These are phyloP conservation scores for Lagenaria siceraria DNA, from an alignment of 306 rosid genomes.

Conservation along the genomic window DNA sequence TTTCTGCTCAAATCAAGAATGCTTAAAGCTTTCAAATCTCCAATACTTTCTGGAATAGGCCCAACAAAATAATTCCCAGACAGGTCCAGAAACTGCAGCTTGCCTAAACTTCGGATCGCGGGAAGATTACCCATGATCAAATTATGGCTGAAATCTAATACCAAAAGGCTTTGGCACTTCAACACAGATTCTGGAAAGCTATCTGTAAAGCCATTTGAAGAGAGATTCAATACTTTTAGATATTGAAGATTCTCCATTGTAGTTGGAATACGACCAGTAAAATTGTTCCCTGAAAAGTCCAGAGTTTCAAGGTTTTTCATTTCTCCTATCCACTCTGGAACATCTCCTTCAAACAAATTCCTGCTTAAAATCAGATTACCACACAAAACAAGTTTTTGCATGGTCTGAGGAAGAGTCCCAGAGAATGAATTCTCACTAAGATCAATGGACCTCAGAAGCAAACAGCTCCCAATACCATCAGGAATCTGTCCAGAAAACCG, in stretches of 20 bases:
- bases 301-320: constrained; percentile 40
- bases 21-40: constrained; percentile 37
- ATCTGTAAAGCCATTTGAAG: constrained; percentile 56
- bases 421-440: constrained; percentile 44
- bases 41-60: constrained; percentile 44
- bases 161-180: constrained; percentile 46
- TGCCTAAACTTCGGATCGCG: constrained; percentile 33
- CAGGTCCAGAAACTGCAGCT: constrained; percentile 49
- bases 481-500: constrained; percentile 61
- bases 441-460: constrained; percentile 50
- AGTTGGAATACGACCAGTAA: constrained; percentile 38
- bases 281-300: constrained; percentile 53
- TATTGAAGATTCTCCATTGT: constrained; percentile 41
- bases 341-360: constrained; percentile 32
- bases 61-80: constrained; percentile 56
- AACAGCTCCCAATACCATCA: constrained; percentile 52
- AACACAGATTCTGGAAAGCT: constrained; percentile 61
- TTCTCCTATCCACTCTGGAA: constrained; percentile 65
- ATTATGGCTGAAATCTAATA: constrained; percentile 51
- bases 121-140: constrained; percentile 24
- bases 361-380: constrained; percentile 27
- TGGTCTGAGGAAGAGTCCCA: constrained; percentile 41
- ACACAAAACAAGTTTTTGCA: constrained; percentile 33
- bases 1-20: constrained; percentile 66
- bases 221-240: constrained; percentile 35